Conservation (phyloP, 2,329 filamentous ascomycete genomes). For the Paraphaeosphaeria sporulosa region DNA sequence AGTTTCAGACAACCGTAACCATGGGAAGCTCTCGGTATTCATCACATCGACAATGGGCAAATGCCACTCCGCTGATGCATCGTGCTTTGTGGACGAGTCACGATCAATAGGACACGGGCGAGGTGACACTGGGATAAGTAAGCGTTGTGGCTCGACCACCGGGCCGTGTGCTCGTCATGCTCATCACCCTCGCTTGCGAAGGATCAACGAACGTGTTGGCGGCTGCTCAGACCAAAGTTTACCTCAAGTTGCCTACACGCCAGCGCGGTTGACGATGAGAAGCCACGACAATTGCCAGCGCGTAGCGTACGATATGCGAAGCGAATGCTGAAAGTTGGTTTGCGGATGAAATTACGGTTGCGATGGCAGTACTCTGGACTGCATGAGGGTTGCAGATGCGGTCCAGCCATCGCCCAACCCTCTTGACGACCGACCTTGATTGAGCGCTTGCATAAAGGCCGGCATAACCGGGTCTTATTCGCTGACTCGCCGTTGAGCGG, state of each 20-base stretch:
- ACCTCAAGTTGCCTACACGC: conserved; percentile 3
- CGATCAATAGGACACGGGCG: conserved; percentile 6
- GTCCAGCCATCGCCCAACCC: conserved; percentile 17
- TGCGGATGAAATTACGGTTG: conserved; percentile 27
- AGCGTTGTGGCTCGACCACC: conserved; percentile 21
- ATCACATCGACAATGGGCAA: conserved; percentile 8
- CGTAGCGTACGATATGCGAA: conserved; percentile 16
- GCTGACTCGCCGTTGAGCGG: conserved; percentile 33
- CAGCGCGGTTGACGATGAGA: conserved; percentile 5
- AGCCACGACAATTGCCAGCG: conserved; percentile 20
- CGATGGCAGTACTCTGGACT: conserved; percentile 34
- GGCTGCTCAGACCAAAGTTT: conserved; percentile 22
- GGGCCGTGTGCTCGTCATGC: conserved; percentile 19
- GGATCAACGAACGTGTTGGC: conserved; percentile 15
- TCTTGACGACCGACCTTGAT: conserved; percentile 20
- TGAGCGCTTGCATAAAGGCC: conserved; percentile 40
- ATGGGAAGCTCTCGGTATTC: conserved; percentile 9
- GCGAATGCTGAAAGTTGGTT: conserved; percentile 7
- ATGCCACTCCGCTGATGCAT: conserved; percentile 16
- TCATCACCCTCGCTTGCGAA: conserved; percentile 16
- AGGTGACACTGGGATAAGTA: conserved; percentile 18
- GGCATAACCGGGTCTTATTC: conserved; percentile 33
- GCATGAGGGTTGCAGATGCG: conserved; percentile 41
- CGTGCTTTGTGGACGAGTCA: conserved; percentile 10
- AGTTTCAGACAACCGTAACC: conserved; percentile 35